A percentile compares a stretch with the other conserved stretches of the same genome.
Conservation (phyloP, 2,329 filamentous ascomycete species). For the Ophiostoma pallidulum region DNA sequence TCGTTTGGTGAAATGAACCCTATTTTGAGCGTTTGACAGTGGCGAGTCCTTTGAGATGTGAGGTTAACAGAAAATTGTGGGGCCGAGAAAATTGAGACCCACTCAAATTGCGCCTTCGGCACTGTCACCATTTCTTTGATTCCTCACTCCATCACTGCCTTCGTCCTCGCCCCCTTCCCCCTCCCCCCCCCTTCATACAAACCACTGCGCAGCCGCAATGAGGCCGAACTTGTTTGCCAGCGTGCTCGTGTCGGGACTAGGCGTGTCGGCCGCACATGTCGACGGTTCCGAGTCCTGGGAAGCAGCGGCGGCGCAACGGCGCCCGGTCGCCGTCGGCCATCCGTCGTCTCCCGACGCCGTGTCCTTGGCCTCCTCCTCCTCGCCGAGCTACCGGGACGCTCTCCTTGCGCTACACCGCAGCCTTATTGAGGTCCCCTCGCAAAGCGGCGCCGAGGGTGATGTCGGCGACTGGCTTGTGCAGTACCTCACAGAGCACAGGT, state of each 20-base stretch:
- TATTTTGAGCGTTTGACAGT: too few species aligned
- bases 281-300: neutral
- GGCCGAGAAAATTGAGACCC: neutral
- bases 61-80: too few species aligned
- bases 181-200: too few species aligned
- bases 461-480: slow-evolving; percentile 60
- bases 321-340: neutral
- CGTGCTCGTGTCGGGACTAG: slow-evolving; percentile 1
- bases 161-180: too few species aligned
- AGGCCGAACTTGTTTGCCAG: neutral
- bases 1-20: too few species aligned
- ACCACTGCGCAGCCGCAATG: neutral
- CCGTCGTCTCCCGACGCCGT: too few species aligned
- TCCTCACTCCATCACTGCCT: neutral
- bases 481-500: slow-evolving; percentile 48
- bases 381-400: slow-evolving; percentile 33
- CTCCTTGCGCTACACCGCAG: slow-evolving; percentile 66
- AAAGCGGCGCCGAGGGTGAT: slow-evolving; percentile 57
- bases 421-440: slow-evolving; percentile 65
- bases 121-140: too few species aligned
- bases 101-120: neutral
- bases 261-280: neutral
- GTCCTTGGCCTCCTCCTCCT: too few species aligned
- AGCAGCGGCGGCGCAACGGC: neutral
- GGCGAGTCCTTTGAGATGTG: too few species aligned